A percentile compares a stretch with the other conserved stretches of the same genome.
These are phyloP conservation scores for Xylaria sp. DNA, from an alignment of 2,329 filamentous ascomycete genomes.

Conservation along the genomic window DNA sequence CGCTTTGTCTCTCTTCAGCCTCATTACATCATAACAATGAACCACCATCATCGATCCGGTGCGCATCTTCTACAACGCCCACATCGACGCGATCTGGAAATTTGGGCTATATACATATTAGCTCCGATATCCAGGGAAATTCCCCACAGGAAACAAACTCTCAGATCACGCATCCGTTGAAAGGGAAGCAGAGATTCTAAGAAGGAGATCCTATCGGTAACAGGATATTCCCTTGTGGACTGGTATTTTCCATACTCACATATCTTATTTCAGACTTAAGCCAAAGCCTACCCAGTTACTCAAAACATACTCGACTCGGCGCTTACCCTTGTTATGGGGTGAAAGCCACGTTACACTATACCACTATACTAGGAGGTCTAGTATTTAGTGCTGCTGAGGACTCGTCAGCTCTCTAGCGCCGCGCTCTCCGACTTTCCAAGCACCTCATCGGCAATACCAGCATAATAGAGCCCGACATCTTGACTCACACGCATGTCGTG, in stretches of 20 bases:
- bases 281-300: no score
- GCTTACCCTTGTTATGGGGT: no score
- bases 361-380: neutral
- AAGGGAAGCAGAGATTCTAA: neutral
- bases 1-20: constrained; percentile 16
- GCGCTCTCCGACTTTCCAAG: neutral
- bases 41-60: constrained; percentile 44
- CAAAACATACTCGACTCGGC: no score
- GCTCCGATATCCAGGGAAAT: neutral
- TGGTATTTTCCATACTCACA: no score
- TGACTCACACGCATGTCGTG: neutral
- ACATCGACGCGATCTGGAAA: constrained; percentile 6
- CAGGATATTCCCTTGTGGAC: no score
- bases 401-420: neutral
- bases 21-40: constrained; percentile 40
- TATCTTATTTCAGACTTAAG: no score
- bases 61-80: constrained; percentile 5
- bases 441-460: neutral
- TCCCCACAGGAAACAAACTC: neutral
- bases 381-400: neutral
- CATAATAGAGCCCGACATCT: neutral
- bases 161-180: neutral
- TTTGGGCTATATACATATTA: neutral
- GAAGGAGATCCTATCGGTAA: no score
- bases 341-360: no score